Evolutionary conservation across 495 filamentous ascomycete genomes (phyloP).

Genomic region (Penicillium ochrochloron): DNA sequence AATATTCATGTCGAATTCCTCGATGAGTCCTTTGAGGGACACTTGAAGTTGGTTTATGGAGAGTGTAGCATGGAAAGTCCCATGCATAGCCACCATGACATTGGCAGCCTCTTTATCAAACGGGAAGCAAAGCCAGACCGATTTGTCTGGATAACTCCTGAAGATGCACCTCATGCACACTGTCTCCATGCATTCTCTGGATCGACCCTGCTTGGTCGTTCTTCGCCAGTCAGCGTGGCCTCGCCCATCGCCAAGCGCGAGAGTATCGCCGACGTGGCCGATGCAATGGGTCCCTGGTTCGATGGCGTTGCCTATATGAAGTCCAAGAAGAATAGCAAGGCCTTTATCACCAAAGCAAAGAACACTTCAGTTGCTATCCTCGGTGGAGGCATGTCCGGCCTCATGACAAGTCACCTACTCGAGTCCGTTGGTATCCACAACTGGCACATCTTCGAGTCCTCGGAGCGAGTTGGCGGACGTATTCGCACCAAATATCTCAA

Average conservation of each 20-base stretch:
- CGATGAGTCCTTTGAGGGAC: constrained; percentile 32
- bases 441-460: constrained; percentile 60
- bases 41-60: constrained; percentile 39
- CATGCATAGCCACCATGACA: constrained; percentile 32
- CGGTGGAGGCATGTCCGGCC: constrained; percentile 69
- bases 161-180: constrained; percentile 33
- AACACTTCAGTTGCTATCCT: constrained; percentile 58
- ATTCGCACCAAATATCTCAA: constrained; percentile 68
- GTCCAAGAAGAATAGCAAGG: constrained; percentile 53
- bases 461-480: constrained; percentile 57
- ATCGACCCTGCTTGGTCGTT: constrained; percentile 29
- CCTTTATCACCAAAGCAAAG: constrained; percentile 58
- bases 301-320: constrained; percentile 67
- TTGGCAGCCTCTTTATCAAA: constrained; percentile 33
- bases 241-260: constrained; percentile 28
- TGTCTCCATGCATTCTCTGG: constrained; percentile 43
- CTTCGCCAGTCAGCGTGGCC: constrained; percentile 27
- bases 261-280: constrained; percentile 45
- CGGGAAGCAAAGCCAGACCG: constrained; percentile 36
- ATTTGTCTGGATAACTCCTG: constrained; percentile 40
- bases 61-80: constrained; percentile 30
- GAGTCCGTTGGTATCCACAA: constrained; percentile 58
- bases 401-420: constrained; percentile 60
- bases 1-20: constrained; percentile 39
- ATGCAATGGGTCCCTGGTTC: constrained; percentile 70